Evolutionary conservation across 75 land plant species (phyloP), one percentile per base, ranked within the genome.

Genomic region (Pseudotsuga menziesii): DNA sequence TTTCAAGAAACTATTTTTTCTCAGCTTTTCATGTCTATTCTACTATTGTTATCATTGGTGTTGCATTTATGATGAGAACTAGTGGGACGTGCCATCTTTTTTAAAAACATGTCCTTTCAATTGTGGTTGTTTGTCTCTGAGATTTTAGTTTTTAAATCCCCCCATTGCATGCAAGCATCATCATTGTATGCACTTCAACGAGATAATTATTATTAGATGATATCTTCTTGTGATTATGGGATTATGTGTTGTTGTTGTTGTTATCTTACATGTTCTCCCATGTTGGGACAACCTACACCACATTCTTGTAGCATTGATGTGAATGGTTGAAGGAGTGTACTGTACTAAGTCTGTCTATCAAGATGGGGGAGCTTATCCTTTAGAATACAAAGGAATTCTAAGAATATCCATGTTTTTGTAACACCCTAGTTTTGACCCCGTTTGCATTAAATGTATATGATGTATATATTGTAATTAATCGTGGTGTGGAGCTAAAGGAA

Each of bases 161-260:
- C 35, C 69, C 35, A 29, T 2, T 39, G 23, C 48, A 20, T 22
- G 20, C 48, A 69, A 14, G 41, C 72, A 41, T 69, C 72, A 69
- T 69, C 72, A 12, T 7, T 39, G 52, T 69, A 69, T 69, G 72
- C 22, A 23, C 48, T 52, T 15, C 2, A 48, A 36, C 7, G 22
- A 35, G 36, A 3, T 39, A 67, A 35, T 69, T 36, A 36, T 17
- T 20, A 20, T 19, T 8, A 44, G 3, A 20, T 32, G 41, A 23
- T 5, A 69, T 69, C 72, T 69, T 39, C 48, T 69, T 69, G 29
- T 41, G 72, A 69, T 36, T 41, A 4, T 69, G 72, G 20, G 13
- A 69, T 39, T 39, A 35, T 67, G 44, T n/a, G n/a, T n/a, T 69
- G 72, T 7, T 69, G 67, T 48, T 67, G n/a, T 36, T 64, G 36